A percentile compares a stretch with the other conserved stretches of the same genome.
phyloP scores from a whole-genome alignment of 192 early-diverging fungal species.

The Linnemannia elongata region DNA sequence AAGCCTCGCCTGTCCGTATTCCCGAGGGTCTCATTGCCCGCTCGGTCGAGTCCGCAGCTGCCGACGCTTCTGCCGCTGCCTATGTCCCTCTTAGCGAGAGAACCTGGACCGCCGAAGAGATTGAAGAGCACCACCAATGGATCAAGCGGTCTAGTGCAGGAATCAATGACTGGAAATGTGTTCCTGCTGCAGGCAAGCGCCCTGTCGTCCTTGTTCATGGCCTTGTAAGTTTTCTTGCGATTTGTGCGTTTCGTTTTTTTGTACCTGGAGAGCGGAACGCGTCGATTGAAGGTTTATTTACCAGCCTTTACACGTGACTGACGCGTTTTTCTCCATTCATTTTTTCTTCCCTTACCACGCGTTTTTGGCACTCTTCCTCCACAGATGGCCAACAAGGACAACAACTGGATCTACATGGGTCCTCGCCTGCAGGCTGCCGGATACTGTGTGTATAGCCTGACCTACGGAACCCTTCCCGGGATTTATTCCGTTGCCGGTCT shows the following conservation, averaged over 20 bases:
- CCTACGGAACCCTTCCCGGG: background rate
- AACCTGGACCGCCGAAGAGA: slow-evolving; percentile 13
- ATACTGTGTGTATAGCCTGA: slow-evolving; percentile 12
- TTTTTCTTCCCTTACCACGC: background rate
- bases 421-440: background rate
- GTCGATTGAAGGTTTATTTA: background rate
- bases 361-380: background rate
- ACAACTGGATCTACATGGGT: slow-evolving; percentile 17
- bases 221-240: slow-evolving; percentile 3
- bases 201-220: slow-evolving; percentile 30
- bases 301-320: background rate
- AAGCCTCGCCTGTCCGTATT: slow-evolving; percentile 16
- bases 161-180: slow-evolving; percentile 24
- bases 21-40: background rate
- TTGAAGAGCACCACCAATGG: slow-evolving; percentile 1
- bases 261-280: background rate
- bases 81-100: slow-evolving; percentile 28
- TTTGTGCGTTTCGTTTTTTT: background rate
- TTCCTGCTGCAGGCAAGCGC: background rate
- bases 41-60: background rate
- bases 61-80: background rate
- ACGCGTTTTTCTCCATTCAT: background rate
- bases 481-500: background rate
- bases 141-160: slow-evolving; percentile 13
- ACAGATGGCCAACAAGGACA: background rate